Conservation (phyloP, 805 yeast species). For the Jamesozyma lodderae region DNA sequence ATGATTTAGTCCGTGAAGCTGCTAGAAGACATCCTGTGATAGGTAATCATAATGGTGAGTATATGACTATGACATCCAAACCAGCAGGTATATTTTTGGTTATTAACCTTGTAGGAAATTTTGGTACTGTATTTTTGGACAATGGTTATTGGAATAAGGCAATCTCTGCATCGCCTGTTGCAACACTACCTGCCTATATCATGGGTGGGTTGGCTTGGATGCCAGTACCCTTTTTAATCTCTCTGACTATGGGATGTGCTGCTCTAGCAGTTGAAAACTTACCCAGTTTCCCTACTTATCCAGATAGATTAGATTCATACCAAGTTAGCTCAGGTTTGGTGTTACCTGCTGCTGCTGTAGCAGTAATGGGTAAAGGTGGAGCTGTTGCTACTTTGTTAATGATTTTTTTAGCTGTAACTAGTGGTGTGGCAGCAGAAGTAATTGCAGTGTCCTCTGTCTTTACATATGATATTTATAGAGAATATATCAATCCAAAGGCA, state of each 20-base stretch:
- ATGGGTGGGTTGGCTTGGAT: slow-evolving; percentile 88
- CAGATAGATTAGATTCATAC: slow-evolving; percentile 50
- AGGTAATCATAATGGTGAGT: slow-evolving; percentile 82
- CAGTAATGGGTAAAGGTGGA: slow-evolving; percentile 80
- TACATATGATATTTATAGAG: slow-evolving; percentile 79
- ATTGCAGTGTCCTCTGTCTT: slow-evolving; percentile 79
- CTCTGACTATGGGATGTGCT: slow-evolving; percentile 83
- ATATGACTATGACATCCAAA: slow-evolving; percentile 76
- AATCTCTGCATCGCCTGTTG: slow-evolving; percentile 73
- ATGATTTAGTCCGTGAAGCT: slow-evolving; percentile 58
- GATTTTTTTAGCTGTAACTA: slow-evolving; percentile 87
- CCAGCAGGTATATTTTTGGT: slow-evolving; percentile 86
- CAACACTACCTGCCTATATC: slow-evolving; percentile 81
- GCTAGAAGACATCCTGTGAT: slow-evolving; percentile 55
- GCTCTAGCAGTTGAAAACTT: slow-evolving; percentile 62
- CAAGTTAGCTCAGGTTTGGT: slow-evolving; percentile 79
- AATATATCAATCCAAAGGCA: slow-evolving; percentile 72
- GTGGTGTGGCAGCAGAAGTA: slow-evolving; percentile 86
- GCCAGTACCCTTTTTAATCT: slow-evolving; percentile 75
- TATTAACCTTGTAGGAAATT: slow-evolving; percentile 80
- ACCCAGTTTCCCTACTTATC: slow-evolving; percentile 74
- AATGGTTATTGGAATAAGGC: slow-evolving; percentile 88
- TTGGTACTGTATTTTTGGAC: slow-evolving; percentile 81
- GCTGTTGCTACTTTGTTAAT: slow-evolving; percentile 72
- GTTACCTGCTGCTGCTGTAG: slow-evolving; percentile 60